These are phyloP conservation scores for Alternaria conjuncta DNA, from an alignment of 2,329 filamentous ascomycete species.

Conservation along the genomic window DNA sequence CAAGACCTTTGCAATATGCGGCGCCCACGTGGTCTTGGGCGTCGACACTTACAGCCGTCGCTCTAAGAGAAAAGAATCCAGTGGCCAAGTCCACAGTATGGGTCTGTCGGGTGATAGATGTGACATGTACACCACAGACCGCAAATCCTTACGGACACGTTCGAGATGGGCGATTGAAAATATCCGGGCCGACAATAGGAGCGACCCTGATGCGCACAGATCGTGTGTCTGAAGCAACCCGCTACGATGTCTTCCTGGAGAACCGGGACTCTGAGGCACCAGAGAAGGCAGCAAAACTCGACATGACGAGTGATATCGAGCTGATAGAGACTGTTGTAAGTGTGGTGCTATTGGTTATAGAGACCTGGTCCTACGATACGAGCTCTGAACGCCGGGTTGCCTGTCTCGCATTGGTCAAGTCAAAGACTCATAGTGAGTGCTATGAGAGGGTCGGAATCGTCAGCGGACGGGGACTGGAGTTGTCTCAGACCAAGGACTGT, in stretches of 20 bases:
- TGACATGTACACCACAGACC: background rate
- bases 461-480: background rate
- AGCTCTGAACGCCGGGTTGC: no score
- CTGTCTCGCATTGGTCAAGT: background rate
- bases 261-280: no score
- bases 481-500: accelerated
- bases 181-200: background rate
- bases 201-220: background rate
- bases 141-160: background rate
- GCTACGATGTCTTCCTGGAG: background rate
- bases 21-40: background rate
- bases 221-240: background rate
- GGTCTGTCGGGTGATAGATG: background rate
- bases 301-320: background rate
- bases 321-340: accelerated
- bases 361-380: accelerated
- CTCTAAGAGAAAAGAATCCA: no score
- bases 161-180: background rate
- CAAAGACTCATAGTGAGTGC: background rate
- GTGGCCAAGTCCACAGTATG: background rate
- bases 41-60: no score
- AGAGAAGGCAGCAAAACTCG: no score
- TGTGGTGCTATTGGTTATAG: accelerated
- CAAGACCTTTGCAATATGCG: background rate
- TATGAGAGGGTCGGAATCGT: background rate